Percentiles rank a stretch among this genome's conserved stretches.
Evolutionary conservation across 2,329 filamentous ascomycete species (phyloP).

Genomic region (Penicillium sp.): DNA sequence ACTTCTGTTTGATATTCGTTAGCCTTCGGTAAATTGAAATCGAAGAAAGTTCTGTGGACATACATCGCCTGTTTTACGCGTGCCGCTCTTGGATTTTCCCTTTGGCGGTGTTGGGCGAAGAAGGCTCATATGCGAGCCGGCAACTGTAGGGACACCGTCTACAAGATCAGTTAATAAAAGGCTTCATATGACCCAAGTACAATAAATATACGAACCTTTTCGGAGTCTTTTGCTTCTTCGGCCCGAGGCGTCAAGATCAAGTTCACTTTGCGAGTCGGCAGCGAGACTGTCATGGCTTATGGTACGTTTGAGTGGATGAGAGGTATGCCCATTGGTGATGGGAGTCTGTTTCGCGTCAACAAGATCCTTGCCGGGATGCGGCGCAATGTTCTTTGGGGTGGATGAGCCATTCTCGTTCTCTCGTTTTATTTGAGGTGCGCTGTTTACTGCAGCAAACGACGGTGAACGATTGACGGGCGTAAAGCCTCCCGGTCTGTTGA

Average conservation of each 20-base stretch:
- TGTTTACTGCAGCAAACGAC: slow-evolving; percentile 42
- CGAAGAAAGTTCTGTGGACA: slow-evolving; percentile 18
- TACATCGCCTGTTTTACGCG: slow-evolving; percentile 58
- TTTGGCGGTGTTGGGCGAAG: slow-evolving; percentile 73
- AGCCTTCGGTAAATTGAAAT: background rate
- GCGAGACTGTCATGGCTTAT: slow-evolving; percentile 56
- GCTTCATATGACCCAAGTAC: background rate
- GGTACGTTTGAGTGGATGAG: slow-evolving; percentile 70
- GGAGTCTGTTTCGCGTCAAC: slow-evolving; percentile 34
- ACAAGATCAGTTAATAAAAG: slow-evolving; percentile 12
- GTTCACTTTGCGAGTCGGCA: slow-evolving; percentile 38
- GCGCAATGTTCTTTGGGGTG: slow-evolving; percentile 60
- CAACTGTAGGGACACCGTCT: slow-evolving; percentile 70
- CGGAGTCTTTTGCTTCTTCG: slow-evolving; percentile 90
- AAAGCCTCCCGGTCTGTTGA: slow-evolving; percentile 60
- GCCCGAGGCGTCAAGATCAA: slow-evolving; percentile 62
- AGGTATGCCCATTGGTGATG: slow-evolving; percentile 48
- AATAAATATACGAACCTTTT: slow-evolving; percentile 59
- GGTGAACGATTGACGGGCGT: slow-evolving; percentile 55
- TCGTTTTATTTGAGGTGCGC: slow-evolving; percentile 41
- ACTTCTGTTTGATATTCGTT: slow-evolving; percentile 56
- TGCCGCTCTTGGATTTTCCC: slow-evolving; percentile 52
- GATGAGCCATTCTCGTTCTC: slow-evolving; percentile 56
- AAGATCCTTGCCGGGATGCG: slow-evolving; percentile 41
- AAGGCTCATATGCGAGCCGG: slow-evolving; percentile 93